Evolutionary conservation across 169 alveolate genomes (phyloP), one percentile per base, ranked within the genome.

Genomic region (Pseudocohnilembus persalinus): DNA sequence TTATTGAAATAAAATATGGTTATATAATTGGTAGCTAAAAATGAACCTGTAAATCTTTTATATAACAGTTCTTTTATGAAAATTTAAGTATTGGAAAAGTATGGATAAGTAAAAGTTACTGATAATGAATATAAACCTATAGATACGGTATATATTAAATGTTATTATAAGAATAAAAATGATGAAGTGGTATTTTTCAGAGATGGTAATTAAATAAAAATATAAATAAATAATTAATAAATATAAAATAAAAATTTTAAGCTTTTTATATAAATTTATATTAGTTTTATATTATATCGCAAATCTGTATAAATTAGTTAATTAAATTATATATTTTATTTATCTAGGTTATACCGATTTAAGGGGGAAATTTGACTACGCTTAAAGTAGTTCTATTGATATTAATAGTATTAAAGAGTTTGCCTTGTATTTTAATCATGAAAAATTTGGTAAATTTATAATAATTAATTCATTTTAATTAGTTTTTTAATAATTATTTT

Each of bases 311-410:
- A n/a, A n/a, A n/a, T n/a, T n/a, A n/a, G n/a, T n/a, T n/a, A n/a
- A n/a, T n/a, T n/a, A n/a, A n/a, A n/a, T n/a, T n/a, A n/a, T n/a
- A n/a, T n/a, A n/a, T n/a, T n/a, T n/a, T n/a, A n/a, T n/a, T n/a
- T n/a, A n/a, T n/a, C n/a, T n/a, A 49, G 68, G 68, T 25, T 93
- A 91, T 83, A 93, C 96, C 20, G 96, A 93, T 85, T 72, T 93
- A 33, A 89, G 93, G 83, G 96, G 96, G 28, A 86, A 88, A 82
- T 93, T 91, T 77, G 94, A 91, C 84, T 93, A 93, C 85, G 88
- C 91, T 27, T 81, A 89, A 28, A 76, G 83, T 29, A 88, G 84
- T 77, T 87, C 93, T 35, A 83, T 81, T 68, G 83, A 84, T 31
- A 49, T 89, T 73, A 72, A 83, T 29, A 84, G 81, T 31, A 89